Base-by-base conservation (phyloP, 2,329 filamentous ascomycete species). In the Botrytis elliptica region DNA sequence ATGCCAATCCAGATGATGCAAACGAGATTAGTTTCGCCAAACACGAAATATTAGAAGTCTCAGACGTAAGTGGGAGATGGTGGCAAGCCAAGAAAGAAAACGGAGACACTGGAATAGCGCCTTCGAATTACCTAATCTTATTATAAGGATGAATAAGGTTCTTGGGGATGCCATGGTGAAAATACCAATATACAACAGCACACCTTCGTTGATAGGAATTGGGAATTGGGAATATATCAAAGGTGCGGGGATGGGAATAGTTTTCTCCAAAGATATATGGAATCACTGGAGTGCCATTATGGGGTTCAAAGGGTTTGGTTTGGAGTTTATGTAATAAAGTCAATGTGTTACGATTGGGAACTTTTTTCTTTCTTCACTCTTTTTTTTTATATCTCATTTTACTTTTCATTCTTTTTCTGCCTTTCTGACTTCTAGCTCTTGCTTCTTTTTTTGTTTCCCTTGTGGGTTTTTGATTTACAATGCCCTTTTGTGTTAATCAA, bases 11-110 rank as follows among this genome's bases (percentile, higher is more conserved):
- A 42, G 95, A 98, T 79, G 95, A 98, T 80, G 94, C 94, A 75
- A 98, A 98, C 83, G 95, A 98, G 84, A 98, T 98, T 80, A 95
- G 93, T 78, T 98, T 98, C 84, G 88, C 91, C 76, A 98, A 98
- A 85, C 94, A 98, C 83, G 95, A 98, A 84, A 94, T 98, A 75
- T 88, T 98, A 75, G 95, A 98, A 83, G 94, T 98, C 71, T 97
- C 93, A 74, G 96, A 98, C 81, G 95, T 98, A 77, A 97, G 94
- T 81, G 95, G 95, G 74, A 86, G 95, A 83, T 98, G 95, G 95
- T 98, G 95, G 95, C 95, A 98, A 84, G 96, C 95, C 75, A 92
- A 95, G 85, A 98, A 98, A 85, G 92, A 95, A 81, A 97, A 85
- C 76, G 95, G 95, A 81, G 94, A 97, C 82, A 98, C 95, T 67